Conservation (phyloP, 805 yeast genomes). For the Candida broadrunensis region DNA sequence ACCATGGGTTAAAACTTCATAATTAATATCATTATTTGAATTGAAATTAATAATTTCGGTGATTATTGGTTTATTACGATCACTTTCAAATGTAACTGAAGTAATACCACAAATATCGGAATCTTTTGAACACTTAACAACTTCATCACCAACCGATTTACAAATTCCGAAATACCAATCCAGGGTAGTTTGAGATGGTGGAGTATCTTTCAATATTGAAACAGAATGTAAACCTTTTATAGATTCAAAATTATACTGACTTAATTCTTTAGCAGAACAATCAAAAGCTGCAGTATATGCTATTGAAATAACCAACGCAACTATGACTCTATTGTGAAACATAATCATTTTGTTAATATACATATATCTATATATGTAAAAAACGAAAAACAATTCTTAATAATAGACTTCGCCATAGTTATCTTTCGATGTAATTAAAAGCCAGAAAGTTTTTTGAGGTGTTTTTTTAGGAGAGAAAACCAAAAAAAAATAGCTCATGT, state of each 20-base stretch:
- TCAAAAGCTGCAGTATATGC: constrained; percentile 16
- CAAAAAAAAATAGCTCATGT: too few species aligned
- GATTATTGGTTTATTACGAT: constrained; percentile 35
- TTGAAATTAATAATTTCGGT: constrained; percentile 64
- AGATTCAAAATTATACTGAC: constrained; percentile 39
- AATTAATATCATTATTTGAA: constrained; percentile 33
- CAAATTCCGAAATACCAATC: constrained; percentile 77
- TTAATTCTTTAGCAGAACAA: constrained; percentile 34
- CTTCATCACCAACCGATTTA: constrained; percentile 39
- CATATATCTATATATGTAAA: too few species aligned
- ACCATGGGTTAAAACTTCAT: constrained; percentile 23
- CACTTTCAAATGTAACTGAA: constrained; percentile 48
- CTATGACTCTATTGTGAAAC: neutral
- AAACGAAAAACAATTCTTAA: too few species aligned
- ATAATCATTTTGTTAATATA: too few species aligned
- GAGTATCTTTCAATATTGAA: constrained; percentile 53
- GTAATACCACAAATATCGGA: constrained; percentile 80
- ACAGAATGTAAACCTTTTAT: constrained; percentile 50
- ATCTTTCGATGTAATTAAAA: too few species aligned
- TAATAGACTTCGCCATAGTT: too few species aligned
- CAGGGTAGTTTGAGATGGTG: constrained; percentile 66
- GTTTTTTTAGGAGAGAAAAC: too few species aligned
- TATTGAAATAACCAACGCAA: neutral
- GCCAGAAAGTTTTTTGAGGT: too few species aligned
- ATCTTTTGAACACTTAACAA: constrained; percentile 60